Base-by-base conservation (phyloP, 2,329 filamentous ascomycete species). In the Allantophomopsis lycopodina region DNA sequence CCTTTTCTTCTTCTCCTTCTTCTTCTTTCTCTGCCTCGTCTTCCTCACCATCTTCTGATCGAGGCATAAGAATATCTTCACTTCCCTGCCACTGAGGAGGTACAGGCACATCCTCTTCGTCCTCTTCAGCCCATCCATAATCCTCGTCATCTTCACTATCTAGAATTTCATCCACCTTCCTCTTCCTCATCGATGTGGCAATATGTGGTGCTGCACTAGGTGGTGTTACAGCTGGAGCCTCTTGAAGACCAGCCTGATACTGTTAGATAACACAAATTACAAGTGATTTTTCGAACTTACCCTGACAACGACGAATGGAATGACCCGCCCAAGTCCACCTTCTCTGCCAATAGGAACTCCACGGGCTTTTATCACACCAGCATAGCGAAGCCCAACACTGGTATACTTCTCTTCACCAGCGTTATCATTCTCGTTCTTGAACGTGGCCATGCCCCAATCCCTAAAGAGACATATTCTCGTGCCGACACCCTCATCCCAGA, bases 401-500 rank as follows among this genome's bases (percentile, higher is more conserved):
- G 23, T 28, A 12, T 10, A 3, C 58, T 47, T 68, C 66, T 56
- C 31, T 46, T 44, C 14, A 3, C 50, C 45, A 16, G 57, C 59
- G 35, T 60, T 60, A 34, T 60, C 59, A 39, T 61, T 59, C 60
- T 68, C 73, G 44, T 10, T 10, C 11, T 28, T 28, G 10, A 28
- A 3, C 23, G 23, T 28, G 4, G 23, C 7, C 23, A 28, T 28
- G 8, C 65, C 70, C 72, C 75, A 88, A 60, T 94, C 85, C 50
- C 82, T 72, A 57, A 91, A 94, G 28, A 94, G 59, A 17, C 81
- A 79, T 44, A 94, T 57, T 40, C 86, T 71, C 33, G 76, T 83
- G 44, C 76, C 73, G 31, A 94, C 65, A 23, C 77, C 80, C 46
- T 75, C 76, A 44, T 94, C 87, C 88, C 88, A 95, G 33, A 82